These are phyloP conservation scores for Solanum clarkiae DNA, from an alignment of 257 asterid species.

Conservation along the genomic window DNA sequence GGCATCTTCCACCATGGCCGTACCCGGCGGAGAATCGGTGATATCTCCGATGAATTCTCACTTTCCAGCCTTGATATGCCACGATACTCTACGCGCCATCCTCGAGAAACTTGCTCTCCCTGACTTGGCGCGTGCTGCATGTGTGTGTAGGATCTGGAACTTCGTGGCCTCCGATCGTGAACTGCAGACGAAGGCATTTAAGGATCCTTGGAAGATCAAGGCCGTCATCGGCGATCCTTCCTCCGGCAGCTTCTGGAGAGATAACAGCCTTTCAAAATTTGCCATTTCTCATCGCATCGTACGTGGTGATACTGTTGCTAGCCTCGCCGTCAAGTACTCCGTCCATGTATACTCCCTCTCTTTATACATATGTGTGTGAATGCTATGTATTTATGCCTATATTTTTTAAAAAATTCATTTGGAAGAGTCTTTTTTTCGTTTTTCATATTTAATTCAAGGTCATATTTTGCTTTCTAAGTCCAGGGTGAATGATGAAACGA, in stretches of 20 bases:
- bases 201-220: conserved; percentile 73
- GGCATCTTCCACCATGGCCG: conserved; percentile 5
- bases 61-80: conserved; percentile 64
- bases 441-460: neutral
- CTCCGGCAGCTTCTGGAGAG: conserved; percentile 86
- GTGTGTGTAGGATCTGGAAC: conserved; percentile 75
- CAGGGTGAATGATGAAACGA: neutral
- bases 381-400: neutral
- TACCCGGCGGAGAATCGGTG: conserved; percentile 3
- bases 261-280: conserved; percentile 65
- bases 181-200: conserved; percentile 61
- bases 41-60: conserved; percentile 88
- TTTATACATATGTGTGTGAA: neutral
- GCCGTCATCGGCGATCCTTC: conserved; percentile 71
- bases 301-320: conserved; percentile 65
- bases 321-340: conserved; percentile 93
- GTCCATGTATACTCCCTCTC: conserved; percentile 54
- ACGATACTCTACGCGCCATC: conserved; percentile 72
- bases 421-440: neutral
- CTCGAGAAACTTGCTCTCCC: conserved; percentile 47
- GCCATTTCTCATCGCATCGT: conserved; percentile 72
- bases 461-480: neutral
- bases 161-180: conserved; percentile 71
- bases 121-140: conserved; percentile 81
- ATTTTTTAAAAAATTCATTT: neutral